phyloP scores from a whole-genome alignment of 2,329 filamentous ascomycete species.

The Cladobotryum protrusum region DNA sequence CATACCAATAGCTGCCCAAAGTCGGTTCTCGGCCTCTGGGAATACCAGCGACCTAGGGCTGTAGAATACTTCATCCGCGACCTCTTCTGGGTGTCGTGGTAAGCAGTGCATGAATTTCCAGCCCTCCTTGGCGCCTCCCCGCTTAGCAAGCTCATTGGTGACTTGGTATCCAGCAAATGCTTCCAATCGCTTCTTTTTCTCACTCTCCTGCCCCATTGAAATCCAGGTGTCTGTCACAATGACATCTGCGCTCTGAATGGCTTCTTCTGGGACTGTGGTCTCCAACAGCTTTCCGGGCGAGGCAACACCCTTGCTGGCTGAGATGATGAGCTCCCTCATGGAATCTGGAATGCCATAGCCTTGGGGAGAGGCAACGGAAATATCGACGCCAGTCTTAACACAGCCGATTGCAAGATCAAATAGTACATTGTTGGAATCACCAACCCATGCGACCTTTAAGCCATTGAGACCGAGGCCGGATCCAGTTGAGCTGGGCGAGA shows the following conservation, averaged over 20 bases:
- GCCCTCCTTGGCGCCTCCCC: conserved; percentile 75
- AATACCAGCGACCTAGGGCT: conserved; percentile 80
- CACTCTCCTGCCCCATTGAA: conserved; percentile 94
- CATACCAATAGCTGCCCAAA: conserved; percentile 81
- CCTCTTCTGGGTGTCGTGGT: conserved; percentile 86
- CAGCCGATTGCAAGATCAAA: conserved; percentile 88
- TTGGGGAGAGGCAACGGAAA: conserved; percentile 78
- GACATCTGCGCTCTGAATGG: conserved; percentile 76
- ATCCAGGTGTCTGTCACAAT: conserved; percentile 97
- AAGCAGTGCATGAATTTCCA: conserved; percentile 99
- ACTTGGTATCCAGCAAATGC: conserved; percentile 90
- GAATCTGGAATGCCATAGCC: conserved; percentile 73
- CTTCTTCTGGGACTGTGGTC: conserved; percentile 77
- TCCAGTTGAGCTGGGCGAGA: conserved; percentile 42
- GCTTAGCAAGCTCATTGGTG: conserved; percentile 74
- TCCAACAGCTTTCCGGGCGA: conserved; percentile 63
- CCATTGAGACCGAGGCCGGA: conserved; percentile 63
- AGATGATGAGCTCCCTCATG: conserved; percentile 68
- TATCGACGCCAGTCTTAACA: conserved; percentile 77
- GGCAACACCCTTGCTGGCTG: conserved; percentile 51
- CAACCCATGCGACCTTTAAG: conserved; percentile 90
- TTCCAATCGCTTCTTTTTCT: conserved; percentile 67
- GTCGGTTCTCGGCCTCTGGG: conserved; percentile 85
- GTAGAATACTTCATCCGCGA: conserved; percentile 92
- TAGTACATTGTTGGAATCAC: conserved; percentile 94